Percentiles rank a stretch among this genome's conserved stretches.
phyloP scores from a whole-genome alignment of 108 stramenopile species.

The Fistulifera solaris region DNA sequence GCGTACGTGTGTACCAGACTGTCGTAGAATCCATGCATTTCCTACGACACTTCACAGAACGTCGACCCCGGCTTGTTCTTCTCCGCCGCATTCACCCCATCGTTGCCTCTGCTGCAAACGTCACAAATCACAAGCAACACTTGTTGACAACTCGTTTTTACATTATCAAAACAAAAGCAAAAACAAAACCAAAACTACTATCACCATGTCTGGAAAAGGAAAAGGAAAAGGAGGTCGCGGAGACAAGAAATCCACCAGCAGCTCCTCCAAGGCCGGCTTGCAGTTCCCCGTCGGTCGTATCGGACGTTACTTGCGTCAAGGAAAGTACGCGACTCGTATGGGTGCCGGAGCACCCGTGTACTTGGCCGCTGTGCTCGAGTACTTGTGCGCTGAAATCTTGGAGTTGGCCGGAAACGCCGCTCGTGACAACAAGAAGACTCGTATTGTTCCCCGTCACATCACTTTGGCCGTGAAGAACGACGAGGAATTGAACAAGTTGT shows the following conservation, averaged over 20 bases:
- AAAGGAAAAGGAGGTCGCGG: constrained; percentile 72
- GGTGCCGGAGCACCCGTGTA: constrained; percentile 94
- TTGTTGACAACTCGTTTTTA: neutral
- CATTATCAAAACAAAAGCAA: neutral
- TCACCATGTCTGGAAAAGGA: constrained; percentile 35
- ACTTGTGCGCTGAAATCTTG: constrained; percentile 89
- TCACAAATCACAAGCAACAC: constrained; percentile 1
- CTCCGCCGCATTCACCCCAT: neutral
- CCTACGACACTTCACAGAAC: neutral
- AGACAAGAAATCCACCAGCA: constrained; percentile 73
- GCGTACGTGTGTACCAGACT: neutral
- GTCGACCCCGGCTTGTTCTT: neutral
- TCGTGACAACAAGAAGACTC: constrained; percentile 94
- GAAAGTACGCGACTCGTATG: constrained; percentile 86
- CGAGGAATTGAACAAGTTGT: constrained; percentile 92
- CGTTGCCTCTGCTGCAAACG: neutral
- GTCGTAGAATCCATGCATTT: neutral
- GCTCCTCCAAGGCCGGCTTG: constrained; percentile 89
- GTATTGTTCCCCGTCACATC: constrained; percentile 92
- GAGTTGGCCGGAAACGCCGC: constrained; percentile 95
- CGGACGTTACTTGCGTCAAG: constrained; percentile 90
- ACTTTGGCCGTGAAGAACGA: constrained; percentile 92
- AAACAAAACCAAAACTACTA: constrained; percentile 1
- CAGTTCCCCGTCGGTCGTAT: constrained; percentile 96
- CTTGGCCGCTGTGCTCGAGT: constrained; percentile 92